Evolutionary conservation across 2,329 filamentous ascomycete species (phyloP).

Genomic region (Colletotrichum sp.): DNA sequence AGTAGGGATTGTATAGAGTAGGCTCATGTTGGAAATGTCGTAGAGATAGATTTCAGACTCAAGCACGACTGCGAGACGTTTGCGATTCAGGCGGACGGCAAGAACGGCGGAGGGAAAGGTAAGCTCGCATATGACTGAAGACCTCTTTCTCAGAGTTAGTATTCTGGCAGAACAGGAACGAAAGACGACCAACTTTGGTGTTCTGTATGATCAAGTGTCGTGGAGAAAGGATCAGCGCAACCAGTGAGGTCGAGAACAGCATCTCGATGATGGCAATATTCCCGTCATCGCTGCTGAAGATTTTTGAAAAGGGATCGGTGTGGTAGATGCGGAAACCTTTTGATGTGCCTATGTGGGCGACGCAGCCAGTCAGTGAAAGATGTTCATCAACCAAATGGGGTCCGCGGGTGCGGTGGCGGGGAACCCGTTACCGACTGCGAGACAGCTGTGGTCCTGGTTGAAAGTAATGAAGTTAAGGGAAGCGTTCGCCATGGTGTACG

Average conservation of each 20-base stretch:
- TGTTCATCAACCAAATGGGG: neutral
- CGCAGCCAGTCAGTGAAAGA: neutral
- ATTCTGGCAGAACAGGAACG: constrained; percentile 24
- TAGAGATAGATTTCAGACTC: constrained; percentile 98
- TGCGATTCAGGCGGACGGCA: constrained; percentile 91
- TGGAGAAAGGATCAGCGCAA: constrained; percentile 91
- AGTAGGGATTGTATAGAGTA: constrained; percentile 90
- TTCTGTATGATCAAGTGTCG: constrained; percentile 95
- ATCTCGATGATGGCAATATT: constrained; percentile 98
- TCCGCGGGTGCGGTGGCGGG: neutral
- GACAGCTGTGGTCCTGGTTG: constrained; percentile 97
- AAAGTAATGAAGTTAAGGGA: constrained; percentile 98
- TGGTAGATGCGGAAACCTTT: constrained; percentile 96
- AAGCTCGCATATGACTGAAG: constrained; percentile 94
- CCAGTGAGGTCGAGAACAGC: constrained; percentile 97
- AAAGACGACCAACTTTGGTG: constrained; percentile 74
- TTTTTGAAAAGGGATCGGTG: constrained; percentile 94
- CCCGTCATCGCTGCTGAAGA: constrained; percentile 91
- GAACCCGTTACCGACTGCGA: constrained; percentile 81
- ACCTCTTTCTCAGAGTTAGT: constrained; percentile 46
- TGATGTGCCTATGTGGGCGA: constrained; percentile 70
- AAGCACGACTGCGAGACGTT: constrained; percentile 89
- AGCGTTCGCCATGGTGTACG: constrained; percentile 63
- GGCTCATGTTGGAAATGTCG: constrained; percentile 98
- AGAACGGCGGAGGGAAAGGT: constrained; percentile 97